Base-by-base conservation (phyloP, 2,329 filamentous ascomycete genomes). In the Elsinoe fawcettii region DNA sequence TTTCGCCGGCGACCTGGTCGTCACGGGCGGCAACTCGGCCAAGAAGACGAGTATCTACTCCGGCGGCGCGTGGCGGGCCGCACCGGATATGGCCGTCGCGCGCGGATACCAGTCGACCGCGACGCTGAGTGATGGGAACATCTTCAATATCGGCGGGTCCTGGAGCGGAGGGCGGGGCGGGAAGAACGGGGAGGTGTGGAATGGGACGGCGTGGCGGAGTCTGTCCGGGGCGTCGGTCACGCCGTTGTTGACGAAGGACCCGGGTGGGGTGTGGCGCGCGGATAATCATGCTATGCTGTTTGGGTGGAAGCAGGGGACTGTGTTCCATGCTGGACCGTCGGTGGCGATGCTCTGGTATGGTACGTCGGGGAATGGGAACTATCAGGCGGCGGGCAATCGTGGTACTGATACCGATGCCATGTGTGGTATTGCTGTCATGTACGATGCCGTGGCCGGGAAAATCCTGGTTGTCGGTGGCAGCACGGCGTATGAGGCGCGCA, bases 61-160 rank as follows among this genome's bases (percentile, higher is more conserved):
- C 3, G 74, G 66, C 1, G 66, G 72, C 0, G 61, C 73, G 51
- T 82, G 77, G 73, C 66, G 63, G 2, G 62, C 65, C 2, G 74
- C 66, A 1, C 66, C 72, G 0, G 62, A 73, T 53, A 77, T 82
- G 77, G 66, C 69, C 12, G 69, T 78, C 18, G 62, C 69, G 6
- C 76, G 80, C 9, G 77, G 78, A 8, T 80, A 83, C 59, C 80
- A 83, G 53, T 67, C 78, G 0, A 74, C 75, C 0, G 69, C 74
- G 0, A 79, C 75, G 0, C 63, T 75, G 1, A 78, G 78, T 0
- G 74, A 80, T 58, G 80, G 80, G 3, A 70, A 74, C 0, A 73
- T 82, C 18, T 84, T 83, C 65, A 76, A 73, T 11, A 82, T 84
- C 36, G 81, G 82, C 16, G 81, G 82, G 3, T 80, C 77, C 0